phyloP scores from a whole-genome alignment of 495 filamentous ascomycete species.

The Penicillium verhagenii region DNA sequence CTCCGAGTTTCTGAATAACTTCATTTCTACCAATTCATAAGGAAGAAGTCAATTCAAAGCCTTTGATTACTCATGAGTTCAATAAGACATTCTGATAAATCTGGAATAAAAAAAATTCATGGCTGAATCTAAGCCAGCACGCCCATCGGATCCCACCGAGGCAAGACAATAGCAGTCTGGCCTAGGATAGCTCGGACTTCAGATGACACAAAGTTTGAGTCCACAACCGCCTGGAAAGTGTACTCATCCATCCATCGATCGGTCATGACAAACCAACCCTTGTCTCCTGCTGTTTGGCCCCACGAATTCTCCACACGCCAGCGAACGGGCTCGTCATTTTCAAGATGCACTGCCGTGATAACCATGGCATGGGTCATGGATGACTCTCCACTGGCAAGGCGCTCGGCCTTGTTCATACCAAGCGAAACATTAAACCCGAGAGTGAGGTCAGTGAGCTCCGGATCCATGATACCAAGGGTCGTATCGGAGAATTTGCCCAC shows the following conservation, averaged over 20 bases:
- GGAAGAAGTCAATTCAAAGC: not conserved
- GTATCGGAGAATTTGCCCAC: conserved; percentile 76
- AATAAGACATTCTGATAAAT: not conserved
- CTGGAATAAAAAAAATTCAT: not conserved
- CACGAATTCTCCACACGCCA: conserved; percentile 89
- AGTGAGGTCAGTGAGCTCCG: conserved; percentile 66
- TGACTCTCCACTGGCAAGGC: conserved; percentile 68
- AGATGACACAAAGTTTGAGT: conserved; percentile 63
- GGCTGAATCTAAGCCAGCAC: conserved; percentile 53
- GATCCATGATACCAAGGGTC: conserved; percentile 71
- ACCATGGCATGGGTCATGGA: conserved; percentile 93
- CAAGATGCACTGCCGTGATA: conserved; percentile 76
- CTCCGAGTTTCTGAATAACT: not conserved
- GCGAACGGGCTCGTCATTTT: conserved; percentile 60
- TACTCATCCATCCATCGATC: conserved; percentile 89
- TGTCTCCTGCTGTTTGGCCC: conserved; percentile 62
- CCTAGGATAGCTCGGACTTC: conserved; percentile 67
- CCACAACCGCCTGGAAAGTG: conserved; percentile 83
- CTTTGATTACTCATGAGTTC: no score
- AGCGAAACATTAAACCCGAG: conserved; percentile 75
- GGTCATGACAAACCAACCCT: conserved; percentile 85
- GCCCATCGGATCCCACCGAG: conserved; percentile 89
- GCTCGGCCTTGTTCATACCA: conserved; percentile 68
- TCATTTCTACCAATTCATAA: not conserved
- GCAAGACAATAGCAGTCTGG: conserved; percentile 66